Base-by-base conservation (phyloP, 1,284 basidiomycete genomes). In the Termitomyces sp. region DNA sequence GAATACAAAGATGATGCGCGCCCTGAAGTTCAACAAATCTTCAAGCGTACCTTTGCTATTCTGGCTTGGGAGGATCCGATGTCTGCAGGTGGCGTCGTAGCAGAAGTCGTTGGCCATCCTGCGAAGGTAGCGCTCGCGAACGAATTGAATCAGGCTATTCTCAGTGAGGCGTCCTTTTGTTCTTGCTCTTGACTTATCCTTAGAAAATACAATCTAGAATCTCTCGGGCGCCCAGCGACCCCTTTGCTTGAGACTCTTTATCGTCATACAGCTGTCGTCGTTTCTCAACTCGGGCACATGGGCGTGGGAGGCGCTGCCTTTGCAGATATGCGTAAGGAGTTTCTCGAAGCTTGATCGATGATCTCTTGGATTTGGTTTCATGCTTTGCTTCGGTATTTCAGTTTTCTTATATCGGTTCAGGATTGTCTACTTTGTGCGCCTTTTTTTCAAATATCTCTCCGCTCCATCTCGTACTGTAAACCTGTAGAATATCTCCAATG, bases 141-240 rank as follows among this genome's bases (percentile, higher is more conserved):
- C 52, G 88, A 91, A 68, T 69, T 92, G 38, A 93, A 93, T 59
- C 77, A 83, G 65, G 88, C 84, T 19, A 91, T 93, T 54, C 71
- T 93, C 49, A 86, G 89, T 91, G 60, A 55, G 87, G 71, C 42
- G 44, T 50, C 49, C 13, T 18, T 53, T 34, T 54, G 19, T 31
- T 38, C 19, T 13, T 13, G 46, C 5, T 39, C 1, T 11, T 39
- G 8, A n/a, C n/a, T 19, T 45, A 34, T n/a, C 21, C 37, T 50
- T 21, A 43, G 5, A 19, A 19, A 38, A 30, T 45, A 45, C 41
- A 37, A 46, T 28, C 16, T 59, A 92, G 89, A 82, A 68, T 91
- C 88, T 0, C 86, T 88, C 71, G 86, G 86, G 13, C 78, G 79
- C 21, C 88, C 88, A 2, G 73, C 79, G 13, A 77, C 77, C 50